phyloP scores from a whole-genome alignment of 495 filamentous ascomycete genomes.

The Trichocladium antarcticum region DNA sequence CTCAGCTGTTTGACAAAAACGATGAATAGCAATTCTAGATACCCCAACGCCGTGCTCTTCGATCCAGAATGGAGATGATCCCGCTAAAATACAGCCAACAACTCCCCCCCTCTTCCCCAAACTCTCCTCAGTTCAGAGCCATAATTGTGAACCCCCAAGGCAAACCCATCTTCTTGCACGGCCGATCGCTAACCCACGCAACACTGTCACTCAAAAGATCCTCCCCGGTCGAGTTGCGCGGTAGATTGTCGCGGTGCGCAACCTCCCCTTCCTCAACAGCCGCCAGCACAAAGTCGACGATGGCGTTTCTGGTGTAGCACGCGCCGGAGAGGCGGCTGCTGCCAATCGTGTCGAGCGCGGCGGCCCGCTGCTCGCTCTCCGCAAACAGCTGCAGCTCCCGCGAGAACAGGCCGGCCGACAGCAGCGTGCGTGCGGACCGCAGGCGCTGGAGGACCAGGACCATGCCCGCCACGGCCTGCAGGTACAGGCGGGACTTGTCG shows the following conservation, averaged over 20 bases:
- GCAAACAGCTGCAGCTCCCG: constrained; percentile 25
- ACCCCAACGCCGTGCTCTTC: constrained; percentile 15
- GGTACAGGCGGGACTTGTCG: constrained; percentile 17
- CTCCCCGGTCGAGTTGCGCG: constrained; percentile 4
- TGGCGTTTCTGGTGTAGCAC: constrained; percentile 17
- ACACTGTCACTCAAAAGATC: constrained; percentile 17
- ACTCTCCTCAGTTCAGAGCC: constrained; percentile 21
- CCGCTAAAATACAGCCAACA: constrained; percentile 1
- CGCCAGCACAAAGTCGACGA: constrained; percentile 16
- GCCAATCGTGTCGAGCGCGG: constrained; percentile 19
- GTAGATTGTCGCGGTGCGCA: constrained; percentile 4
- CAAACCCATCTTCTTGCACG: constrained; percentile 25
- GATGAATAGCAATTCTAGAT: not conserved
- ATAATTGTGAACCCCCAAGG: constrained; percentile 32
- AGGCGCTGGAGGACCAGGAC: constrained; percentile 20
- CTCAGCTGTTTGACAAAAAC: too few relatives aligned
- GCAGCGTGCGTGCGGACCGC: not conserved
- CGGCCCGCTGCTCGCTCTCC: constrained; percentile 20
- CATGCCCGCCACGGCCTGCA: constrained; percentile 25
- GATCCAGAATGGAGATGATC: constrained; percentile 14
- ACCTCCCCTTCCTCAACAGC: constrained; percentile 10
- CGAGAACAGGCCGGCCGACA: constrained; percentile 8
- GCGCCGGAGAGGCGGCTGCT: constrained; percentile 10
- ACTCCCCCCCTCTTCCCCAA: not conserved
- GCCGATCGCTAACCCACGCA: constrained; percentile 18